Evolutionary conservation across 1,139 yeast genomes (phyloP).

Genomic region (Hemisphaericaspora xylanilytica): DNA sequence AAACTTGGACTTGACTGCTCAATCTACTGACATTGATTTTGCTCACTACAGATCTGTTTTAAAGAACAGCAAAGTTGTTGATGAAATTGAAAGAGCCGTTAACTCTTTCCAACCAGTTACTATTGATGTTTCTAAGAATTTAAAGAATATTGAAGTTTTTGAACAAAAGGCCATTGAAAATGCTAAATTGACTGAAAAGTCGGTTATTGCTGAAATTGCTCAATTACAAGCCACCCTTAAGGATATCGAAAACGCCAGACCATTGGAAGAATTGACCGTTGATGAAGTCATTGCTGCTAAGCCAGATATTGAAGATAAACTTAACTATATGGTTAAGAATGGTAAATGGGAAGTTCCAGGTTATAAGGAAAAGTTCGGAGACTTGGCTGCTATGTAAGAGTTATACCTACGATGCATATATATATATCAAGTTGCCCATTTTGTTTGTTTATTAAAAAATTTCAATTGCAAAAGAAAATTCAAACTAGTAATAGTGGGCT

Average conservation of each 20-base stretch:
- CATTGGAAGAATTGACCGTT: conserved; percentile 94
- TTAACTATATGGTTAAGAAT: conserved; percentile 89
- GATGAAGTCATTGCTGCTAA: conserved; percentile 93
- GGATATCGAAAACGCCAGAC: conserved; percentile 96
- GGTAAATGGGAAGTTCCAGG: conserved; percentile 99
- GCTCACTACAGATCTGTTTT: conserved; percentile 72
- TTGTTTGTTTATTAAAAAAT: not conserved
- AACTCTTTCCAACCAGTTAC: conserved; percentile 76
- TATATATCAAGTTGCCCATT: conserved; percentile 1
- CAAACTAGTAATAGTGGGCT: no score
- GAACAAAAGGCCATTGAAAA: conserved; percentile 95
- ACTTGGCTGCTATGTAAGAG: conserved; percentile 83
- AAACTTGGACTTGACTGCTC: conserved; percentile 64
- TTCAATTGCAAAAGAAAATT: not conserved
- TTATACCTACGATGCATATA: conserved; percentile 2
- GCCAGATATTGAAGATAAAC: conserved; percentile 97
- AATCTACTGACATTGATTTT: conserved; percentile 79
- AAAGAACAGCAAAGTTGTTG: conserved; percentile 78
- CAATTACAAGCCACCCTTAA: conserved; percentile 84
- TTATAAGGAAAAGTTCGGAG: conserved; percentile 96
- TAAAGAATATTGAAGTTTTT: conserved; percentile 88
- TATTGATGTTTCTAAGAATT: conserved; percentile 83
- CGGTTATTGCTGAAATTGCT: conserved; percentile 81
- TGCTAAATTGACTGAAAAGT: conserved; percentile 89
- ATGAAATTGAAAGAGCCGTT: conserved; percentile 78